Conservation (phyloP, 371 early-diverging fungal genomes). For the Mortierella sp. region DNA sequence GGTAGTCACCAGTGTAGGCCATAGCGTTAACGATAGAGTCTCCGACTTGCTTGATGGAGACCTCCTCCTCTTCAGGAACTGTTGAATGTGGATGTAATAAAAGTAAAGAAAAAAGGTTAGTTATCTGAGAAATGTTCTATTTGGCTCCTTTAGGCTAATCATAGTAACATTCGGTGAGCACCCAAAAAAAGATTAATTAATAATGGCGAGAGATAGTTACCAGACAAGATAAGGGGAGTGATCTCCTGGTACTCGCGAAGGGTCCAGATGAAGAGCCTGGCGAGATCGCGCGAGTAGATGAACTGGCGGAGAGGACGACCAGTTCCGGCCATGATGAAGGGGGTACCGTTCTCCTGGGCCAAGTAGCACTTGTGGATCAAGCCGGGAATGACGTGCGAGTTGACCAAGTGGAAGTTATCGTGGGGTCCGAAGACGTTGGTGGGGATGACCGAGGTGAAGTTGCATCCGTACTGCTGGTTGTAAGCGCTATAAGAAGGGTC, state of each 20-base stretch:
- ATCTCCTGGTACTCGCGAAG: slow-evolving; percentile 86
- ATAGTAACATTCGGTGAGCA: slow-evolving; percentile 5
- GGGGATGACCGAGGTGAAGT: slow-evolving; percentile 90
- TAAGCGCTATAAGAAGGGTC: slow-evolving; percentile 70
- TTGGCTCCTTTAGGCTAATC: background rate
- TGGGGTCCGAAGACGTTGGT: slow-evolving; percentile 92
- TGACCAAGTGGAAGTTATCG: slow-evolving; percentile 88
- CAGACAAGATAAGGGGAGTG: slow-evolving; percentile 89
- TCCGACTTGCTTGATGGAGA: slow-evolving; percentile 87
- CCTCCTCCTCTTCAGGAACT: slow-evolving; percentile 88
- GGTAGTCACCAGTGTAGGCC: slow-evolving; percentile 76
- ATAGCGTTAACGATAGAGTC: slow-evolving; percentile 82
- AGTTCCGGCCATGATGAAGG: slow-evolving; percentile 83
- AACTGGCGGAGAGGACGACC: slow-evolving; percentile 92
- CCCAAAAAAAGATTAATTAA: slow-evolving; percentile 14
- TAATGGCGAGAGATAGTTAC: slow-evolving; percentile 57
- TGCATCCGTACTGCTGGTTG: slow-evolving; percentile 85
- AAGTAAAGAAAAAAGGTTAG: background rate
- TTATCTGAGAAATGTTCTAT: background rate
- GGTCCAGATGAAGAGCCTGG: slow-evolving; percentile 87
- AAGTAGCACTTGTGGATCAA: slow-evolving; percentile 90
- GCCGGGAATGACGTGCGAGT: slow-evolving; percentile 90
- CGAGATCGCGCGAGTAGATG: slow-evolving; percentile 89
- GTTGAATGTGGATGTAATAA: slow-evolving; percentile 11
- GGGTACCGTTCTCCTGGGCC: slow-evolving; percentile 83